These are phyloP conservation scores for Tulasnella sp. DNA, from an alignment of 768 basidiomycete genomes.

Conservation along the genomic window DNA sequence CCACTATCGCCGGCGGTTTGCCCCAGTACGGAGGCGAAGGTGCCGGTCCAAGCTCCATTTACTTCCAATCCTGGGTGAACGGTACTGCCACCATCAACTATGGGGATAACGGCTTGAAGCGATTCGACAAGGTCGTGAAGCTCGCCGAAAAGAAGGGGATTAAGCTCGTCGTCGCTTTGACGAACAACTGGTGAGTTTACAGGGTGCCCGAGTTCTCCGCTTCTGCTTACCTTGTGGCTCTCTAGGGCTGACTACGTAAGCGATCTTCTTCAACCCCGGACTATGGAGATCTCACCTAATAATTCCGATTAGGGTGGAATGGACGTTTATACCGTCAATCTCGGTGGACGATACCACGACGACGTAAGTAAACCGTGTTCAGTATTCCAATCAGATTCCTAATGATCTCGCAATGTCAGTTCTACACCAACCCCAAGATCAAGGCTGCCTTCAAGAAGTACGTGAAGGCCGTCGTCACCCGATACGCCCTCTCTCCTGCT, in stretches of 20 bases:
- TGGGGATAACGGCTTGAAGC: constrained; percentile 19
- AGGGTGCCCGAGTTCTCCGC: no score
- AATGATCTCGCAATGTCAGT: background rate
- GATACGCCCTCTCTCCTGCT: constrained; percentile 19
- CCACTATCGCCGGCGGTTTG: constrained; percentile 17
- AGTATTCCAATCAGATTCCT: background rate
- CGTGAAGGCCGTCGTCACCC: constrained; percentile 21
- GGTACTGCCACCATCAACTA: constrained; percentile 22
- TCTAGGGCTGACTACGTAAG: background rate
- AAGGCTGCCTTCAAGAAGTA: constrained; percentile 24
- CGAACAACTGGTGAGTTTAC: constrained; percentile 21
- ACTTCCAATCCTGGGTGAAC: constrained; percentile 19
- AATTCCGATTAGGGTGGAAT: constrained; percentile 20
- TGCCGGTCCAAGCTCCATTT: constrained; percentile 20
- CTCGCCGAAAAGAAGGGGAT: constrained; percentile 23
- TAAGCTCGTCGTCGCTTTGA: constrained; percentile 23
- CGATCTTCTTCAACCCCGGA: background rate
- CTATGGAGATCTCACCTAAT: background rate
- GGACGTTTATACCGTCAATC: constrained; percentile 22
- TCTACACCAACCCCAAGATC: constrained; percentile 23
- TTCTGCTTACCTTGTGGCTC: background rate
- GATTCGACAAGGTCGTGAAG: constrained; percentile 23
- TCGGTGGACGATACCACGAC: constrained; percentile 23
- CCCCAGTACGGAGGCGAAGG: constrained; percentile 21
- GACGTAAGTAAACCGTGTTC: constrained; percentile 12